Evolutionary conservation across 2,329 filamentous ascomycete genomes (phyloP).

Genomic region (Xylaria hypoxylon): DNA sequence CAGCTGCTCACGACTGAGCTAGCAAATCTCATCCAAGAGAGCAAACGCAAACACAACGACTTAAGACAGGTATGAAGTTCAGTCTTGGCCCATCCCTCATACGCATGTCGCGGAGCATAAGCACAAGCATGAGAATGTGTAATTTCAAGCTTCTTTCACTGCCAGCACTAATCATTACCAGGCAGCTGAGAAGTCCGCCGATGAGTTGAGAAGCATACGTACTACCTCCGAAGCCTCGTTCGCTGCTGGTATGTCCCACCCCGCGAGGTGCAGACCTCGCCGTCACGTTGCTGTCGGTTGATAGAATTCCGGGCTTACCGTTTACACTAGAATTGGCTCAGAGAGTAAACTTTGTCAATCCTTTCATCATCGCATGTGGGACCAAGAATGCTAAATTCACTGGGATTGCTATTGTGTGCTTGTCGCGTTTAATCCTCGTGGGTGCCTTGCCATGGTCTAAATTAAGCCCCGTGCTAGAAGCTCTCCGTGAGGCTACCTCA

Average conservation of each 20-base stretch:
- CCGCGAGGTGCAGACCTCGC: constrained; percentile 18
- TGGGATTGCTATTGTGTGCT: constrained; percentile 84
- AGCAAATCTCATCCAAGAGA: constrained; percentile 91
- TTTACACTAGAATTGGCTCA: constrained; percentile 78
- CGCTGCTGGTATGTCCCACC: constrained; percentile 68
- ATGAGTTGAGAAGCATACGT: constrained; percentile 83
- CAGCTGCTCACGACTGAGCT: constrained; percentile 91
- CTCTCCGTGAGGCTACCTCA: constrained; percentile 85
- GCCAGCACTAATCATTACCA: constrained; percentile 51
- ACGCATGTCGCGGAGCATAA: too few species aligned
- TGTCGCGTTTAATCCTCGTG: constrained; percentile 88
- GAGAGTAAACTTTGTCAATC: constrained; percentile 85
- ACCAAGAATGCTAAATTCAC: constrained; percentile 93
- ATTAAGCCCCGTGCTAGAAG: constrained; percentile 87
- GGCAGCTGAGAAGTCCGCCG: constrained; percentile 93
- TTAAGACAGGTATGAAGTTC: constrained; percentile 75
- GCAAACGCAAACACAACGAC: constrained; percentile 93
- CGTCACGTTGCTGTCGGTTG: constrained; percentile 8
- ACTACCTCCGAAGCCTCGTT: constrained; percentile 81
- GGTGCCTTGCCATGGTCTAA: constrained; percentile 82
- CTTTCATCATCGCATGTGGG: constrained; percentile 91
- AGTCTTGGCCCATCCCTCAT: background rate
- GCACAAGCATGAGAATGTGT: background rate
- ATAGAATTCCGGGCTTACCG: constrained; percentile 12
- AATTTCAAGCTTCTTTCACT: background rate